Conservation (phyloP, 768 basidiomycete genomes). For the Lactarius tabidus region DNA sequence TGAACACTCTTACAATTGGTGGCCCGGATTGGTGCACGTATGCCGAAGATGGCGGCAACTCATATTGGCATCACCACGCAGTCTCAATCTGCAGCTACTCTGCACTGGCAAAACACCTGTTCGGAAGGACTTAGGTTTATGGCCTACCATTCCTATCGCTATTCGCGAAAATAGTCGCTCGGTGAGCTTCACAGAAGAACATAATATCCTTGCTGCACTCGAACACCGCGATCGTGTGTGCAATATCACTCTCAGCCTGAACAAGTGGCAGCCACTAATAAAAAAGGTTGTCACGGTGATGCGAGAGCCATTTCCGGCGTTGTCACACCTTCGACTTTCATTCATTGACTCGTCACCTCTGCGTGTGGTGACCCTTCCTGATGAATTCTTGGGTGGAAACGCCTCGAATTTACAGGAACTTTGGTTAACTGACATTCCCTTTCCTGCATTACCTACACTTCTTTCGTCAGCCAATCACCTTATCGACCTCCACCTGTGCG, state of each 20-base stretch:
- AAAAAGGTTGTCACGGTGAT: background rate
- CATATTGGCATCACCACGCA: background rate
- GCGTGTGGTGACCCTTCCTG: no score
- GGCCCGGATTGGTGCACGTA: background rate
- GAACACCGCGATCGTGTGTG: background rate
- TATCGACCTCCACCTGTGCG: no score
- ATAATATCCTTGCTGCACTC: background rate
- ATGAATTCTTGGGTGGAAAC: no score
- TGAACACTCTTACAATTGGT: background rate
- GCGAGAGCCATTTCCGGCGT: no score
- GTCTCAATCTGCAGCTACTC: background rate
- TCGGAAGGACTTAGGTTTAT: background rate
- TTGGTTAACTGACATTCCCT: no score
- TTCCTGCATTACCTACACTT: no score
- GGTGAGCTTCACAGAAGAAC: background rate
- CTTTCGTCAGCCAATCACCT: no score
- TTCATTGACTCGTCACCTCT: no score
- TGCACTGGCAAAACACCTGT: background rate
- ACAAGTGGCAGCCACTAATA: background rate
- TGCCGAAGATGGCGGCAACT: conserved; percentile 4
- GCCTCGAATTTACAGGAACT: no score
- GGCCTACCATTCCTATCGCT: background rate
- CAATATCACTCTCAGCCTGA: background rate
- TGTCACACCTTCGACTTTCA: no score
- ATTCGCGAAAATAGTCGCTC: background rate